phyloP scores from a whole-genome alignment of 202 grass and related monocot genomes.

The Alloteropsis angusta region DNA sequence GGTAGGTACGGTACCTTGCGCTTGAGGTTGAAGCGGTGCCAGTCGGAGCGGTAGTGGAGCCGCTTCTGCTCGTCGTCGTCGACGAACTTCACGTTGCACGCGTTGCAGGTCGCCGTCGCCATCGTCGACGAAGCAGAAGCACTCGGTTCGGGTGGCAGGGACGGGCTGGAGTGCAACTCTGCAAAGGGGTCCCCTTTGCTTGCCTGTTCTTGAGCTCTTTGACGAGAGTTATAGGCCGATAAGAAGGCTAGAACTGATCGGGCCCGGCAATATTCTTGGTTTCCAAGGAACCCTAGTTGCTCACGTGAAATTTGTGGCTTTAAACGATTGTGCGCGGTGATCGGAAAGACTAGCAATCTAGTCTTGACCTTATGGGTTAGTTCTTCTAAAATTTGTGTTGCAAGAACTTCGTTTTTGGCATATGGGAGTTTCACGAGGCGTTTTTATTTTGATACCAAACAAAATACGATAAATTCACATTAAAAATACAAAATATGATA shows the following conservation, averaged over 20 bases:
- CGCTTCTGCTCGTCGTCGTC: conserved; percentile 59
- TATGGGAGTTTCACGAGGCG: background rate
- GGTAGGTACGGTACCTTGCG: conserved; percentile 43
- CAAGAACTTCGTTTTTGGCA: background rate
- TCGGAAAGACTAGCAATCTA: background rate
- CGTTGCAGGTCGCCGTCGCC: conserved; percentile 59
- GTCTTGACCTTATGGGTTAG: background rate
- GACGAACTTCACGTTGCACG: conserved; percentile 69
- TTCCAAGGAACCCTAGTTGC: background rate
- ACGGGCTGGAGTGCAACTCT: too few relatives aligned
- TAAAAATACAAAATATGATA: background rate
- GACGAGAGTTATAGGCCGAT: background rate
- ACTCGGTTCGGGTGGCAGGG: too few relatives aligned
- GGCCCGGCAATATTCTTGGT: background rate
- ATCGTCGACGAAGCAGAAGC: too few relatives aligned
- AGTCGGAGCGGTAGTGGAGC: conserved; percentile 90
- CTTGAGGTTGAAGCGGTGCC: conserved; percentile 93
- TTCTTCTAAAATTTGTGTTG: background rate
- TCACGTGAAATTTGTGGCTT: background rate
- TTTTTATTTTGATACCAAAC: background rate
- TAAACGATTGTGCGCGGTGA: background rate
- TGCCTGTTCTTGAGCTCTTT: background rate
- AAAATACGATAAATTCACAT: background rate
- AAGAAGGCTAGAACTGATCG: background rate
- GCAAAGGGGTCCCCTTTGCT: background rate